phyloP scores from a whole-genome alignment of 176 grass and related monocot species.

The Lolium rigidum region DNA sequence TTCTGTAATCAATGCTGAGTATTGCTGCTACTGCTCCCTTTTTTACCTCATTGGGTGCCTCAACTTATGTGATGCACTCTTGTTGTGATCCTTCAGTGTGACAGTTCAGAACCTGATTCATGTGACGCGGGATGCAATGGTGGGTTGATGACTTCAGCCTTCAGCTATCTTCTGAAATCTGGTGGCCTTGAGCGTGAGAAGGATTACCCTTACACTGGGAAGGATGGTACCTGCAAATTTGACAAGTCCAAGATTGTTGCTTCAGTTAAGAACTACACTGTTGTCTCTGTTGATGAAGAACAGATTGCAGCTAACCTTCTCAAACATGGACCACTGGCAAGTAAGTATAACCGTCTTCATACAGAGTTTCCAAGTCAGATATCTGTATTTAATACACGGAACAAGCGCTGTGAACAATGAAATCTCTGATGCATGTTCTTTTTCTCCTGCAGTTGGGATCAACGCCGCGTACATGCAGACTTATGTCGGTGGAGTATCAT shows the following conservation, averaged over 20 bases:
- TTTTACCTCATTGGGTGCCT: neutral
- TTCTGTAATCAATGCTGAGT: neutral
- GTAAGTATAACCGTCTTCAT: constrained; percentile 51
- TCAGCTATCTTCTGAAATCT: constrained; percentile 79
- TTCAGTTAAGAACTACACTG: constrained; percentile 80
- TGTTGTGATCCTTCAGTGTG: constrained; percentile 63
- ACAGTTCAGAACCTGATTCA: constrained; percentile 65
- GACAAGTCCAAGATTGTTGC: constrained; percentile 85
- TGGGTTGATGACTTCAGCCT: constrained; percentile 82
- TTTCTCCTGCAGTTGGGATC: constrained; percentile 67
- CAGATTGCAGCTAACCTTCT: constrained; percentile 85
- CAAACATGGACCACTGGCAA: constrained; percentile 79
- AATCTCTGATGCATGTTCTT: neutral
- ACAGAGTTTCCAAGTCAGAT: neutral
- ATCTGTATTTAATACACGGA: neutral
- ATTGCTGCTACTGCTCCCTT: neutral
- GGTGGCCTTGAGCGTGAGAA: constrained; percentile 83
- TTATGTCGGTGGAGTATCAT: constrained; percentile 81
- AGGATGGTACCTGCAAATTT: constrained; percentile 70
- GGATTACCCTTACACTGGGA: constrained; percentile 83
- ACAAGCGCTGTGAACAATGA: neutral
- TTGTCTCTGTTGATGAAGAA: constrained; percentile 74
- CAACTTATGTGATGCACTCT: constrained; percentile 9
- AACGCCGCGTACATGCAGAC: constrained; percentile 91
- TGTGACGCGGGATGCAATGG: constrained; percentile 86